These are phyloP conservation scores for Monilinia aucupariae DNA, from an alignment of 2,329 filamentous ascomycete genomes.

Conservation along the genomic window DNA sequence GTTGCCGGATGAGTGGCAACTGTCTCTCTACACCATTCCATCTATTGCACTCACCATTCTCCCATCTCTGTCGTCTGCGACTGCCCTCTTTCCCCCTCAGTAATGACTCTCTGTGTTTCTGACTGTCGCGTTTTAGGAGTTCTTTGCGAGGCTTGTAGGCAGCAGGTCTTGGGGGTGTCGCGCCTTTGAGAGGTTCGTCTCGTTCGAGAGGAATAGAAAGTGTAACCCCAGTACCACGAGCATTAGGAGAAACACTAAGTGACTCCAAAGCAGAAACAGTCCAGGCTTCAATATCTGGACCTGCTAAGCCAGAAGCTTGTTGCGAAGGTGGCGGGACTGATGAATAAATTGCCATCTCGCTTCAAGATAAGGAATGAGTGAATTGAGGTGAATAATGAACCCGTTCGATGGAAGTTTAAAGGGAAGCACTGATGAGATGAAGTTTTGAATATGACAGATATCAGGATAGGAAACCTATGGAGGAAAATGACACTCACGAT, in stretches of 20 bases:
- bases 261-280: constrained; percentile 53
- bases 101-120: constrained; percentile 46
- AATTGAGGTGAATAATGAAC: not conserved
- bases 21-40: not conserved
- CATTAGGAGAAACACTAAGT: constrained; percentile 49
- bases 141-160: constrained; percentile 33
- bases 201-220: constrained; percentile 71
- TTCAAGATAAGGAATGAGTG: not conserved
- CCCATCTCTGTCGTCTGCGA: constrained; percentile 81
- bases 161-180: constrained; percentile 29
- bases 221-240: constrained; percentile 56
- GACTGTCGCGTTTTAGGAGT: constrained; percentile 50
- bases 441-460: constrained; percentile 3
- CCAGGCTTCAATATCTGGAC: constrained; percentile 62
- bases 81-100: constrained; percentile 89
- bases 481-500: not conserved
- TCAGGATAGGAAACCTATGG: not conserved
- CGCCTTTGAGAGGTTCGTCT: constrained; percentile 36
- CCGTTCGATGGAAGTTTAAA: not conserved
- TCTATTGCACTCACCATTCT: constrained; percentile 65
- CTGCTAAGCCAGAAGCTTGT: constrained; percentile 29
- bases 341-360: constrained; percentile 48
- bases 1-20: not conserved
- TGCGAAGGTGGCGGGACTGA: constrained; percentile 47
- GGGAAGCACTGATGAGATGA: not conserved